These are phyloP conservation scores for Anthracocystis panici-leucophaei DNA, from an alignment of 1,284 basidiomycete genomes.

Conservation along the genomic window DNA sequence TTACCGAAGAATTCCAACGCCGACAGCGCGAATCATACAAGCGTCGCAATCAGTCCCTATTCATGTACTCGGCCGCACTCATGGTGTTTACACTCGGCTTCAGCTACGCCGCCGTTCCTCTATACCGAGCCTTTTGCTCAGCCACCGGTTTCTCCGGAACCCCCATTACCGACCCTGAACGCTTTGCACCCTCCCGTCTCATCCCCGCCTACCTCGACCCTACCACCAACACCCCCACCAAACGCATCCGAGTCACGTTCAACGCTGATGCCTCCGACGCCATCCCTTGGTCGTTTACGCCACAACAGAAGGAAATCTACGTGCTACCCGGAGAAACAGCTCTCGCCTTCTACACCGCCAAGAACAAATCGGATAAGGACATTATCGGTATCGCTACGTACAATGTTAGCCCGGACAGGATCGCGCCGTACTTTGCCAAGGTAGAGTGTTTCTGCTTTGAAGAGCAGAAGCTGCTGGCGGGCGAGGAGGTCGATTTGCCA, in stretches of 20 bases:
- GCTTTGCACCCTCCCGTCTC: constrained; percentile 56
- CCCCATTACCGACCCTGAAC: constrained; percentile 77
- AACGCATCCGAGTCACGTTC: constrained; percentile 88
- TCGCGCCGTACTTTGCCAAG: constrained; percentile 98
- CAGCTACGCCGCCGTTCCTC: constrained; percentile 94
- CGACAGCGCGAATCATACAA: constrained; percentile 49
- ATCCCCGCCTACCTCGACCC: constrained; percentile 61
- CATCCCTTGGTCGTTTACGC: constrained; percentile 92
- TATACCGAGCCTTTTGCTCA: constrained; percentile 97
- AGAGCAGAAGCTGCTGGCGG: constrained; percentile 93
- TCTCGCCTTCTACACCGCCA: constrained; percentile 95
- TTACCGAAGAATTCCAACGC: constrained; percentile 41
- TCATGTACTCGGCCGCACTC: constrained; percentile 85
- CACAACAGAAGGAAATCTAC: constrained; percentile 87
- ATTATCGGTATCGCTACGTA: constrained; percentile 99
- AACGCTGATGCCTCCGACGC: constrained; percentile 90
- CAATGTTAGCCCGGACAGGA: constrained; percentile 92
- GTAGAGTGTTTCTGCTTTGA: constrained; percentile 99
- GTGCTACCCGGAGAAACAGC: constrained; percentile 96
- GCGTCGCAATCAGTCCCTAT: constrained; percentile 76
- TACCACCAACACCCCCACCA: constrained; percentile 70
- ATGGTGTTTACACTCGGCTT: constrained; percentile 84
- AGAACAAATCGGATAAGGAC: constrained; percentile 85
- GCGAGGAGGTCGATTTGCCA: constrained; percentile 98
- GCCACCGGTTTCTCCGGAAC: constrained; percentile 97